Conservation (phyloP, 805 yeast genomes). For the Ogataea methanolica region DNA sequence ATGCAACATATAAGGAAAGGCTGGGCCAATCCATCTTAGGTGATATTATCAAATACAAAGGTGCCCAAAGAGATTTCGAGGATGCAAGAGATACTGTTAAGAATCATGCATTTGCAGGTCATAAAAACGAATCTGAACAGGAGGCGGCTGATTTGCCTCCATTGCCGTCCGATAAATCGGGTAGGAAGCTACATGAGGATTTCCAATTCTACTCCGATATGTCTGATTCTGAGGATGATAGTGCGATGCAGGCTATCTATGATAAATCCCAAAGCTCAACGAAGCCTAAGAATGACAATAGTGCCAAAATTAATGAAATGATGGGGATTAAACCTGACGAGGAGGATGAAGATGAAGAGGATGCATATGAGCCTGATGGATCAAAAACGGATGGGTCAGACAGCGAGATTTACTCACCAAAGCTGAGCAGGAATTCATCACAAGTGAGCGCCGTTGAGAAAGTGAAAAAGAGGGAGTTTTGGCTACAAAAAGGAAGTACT, state of each 20-base stretch:
- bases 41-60: slow-evolving; percentile 69
- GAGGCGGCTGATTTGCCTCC: slow-evolving; percentile 27
- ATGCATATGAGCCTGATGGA: background rate
- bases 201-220: slow-evolving; percentile 31
- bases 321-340: slow-evolving; percentile 21
- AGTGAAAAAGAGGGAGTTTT: slow-evolving; percentile 28
- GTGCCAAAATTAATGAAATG: slow-evolving; percentile 17
- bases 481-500: slow-evolving; percentile 33
- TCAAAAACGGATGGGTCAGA: slow-evolving; percentile 2
- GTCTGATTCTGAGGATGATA: slow-evolving; percentile 20
- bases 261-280: slow-evolving; percentile 19
- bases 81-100: slow-evolving; percentile 64
- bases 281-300: slow-evolving; percentile 2
- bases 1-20: slow-evolving; percentile 60
- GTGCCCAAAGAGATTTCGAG: slow-evolving; percentile 69
- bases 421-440: slow-evolving; percentile 4
- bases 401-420: slow-evolving; percentile 7
- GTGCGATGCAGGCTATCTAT: slow-evolving; percentile 8
- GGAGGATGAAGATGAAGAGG: slow-evolving; percentile 18
- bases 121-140: slow-evolving; percentile 9
- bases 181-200: slow-evolving; percentile 34
- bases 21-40: slow-evolving; percentile 74
- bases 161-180: slow-evolving; percentile 32
- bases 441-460: slow-evolving; percentile 6
- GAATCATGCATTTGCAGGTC: slow-evolving; percentile 47